Evolutionary conservation across 2,329 filamentous ascomycete species (phyloP), one percentile per base, ranked within the genome.

Genomic region (Westerdykella sp.): DNA sequence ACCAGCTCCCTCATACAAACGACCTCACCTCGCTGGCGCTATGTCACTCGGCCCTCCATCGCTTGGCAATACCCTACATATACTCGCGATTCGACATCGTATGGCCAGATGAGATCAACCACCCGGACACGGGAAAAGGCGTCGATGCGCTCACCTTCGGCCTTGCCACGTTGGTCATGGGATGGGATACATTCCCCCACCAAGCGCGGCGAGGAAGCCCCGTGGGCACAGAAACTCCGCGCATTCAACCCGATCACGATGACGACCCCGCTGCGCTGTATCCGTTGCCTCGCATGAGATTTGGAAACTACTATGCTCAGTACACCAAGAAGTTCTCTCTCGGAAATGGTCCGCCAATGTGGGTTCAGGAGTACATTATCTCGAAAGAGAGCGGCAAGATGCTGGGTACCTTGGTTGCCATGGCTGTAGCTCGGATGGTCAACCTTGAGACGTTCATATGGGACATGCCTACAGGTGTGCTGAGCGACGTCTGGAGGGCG

Each of bases 31-130:
- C 85, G 12, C 75, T 93, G 34, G 85, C 86, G 12, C 73, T 88
- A 46, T 85, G 85, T 35, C 86, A 88, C 68, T 88, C 86, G 12
- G 81, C 83, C 22, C 76, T 94, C 11, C 85, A 93, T 67, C 74
- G 76, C 35, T 76, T 93, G 42, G 80, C 85, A 0, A 81, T 87
- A 18, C 86, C 87, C 14, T 80, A 83, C 55, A 88, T 93, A 51
- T 93, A 93, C 69, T 85, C 84, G 14, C 80, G 85, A 47, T 93
- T 93, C 66, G 87, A 93, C 60, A 93, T 93, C 50, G 84, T 91
- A 34, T 93, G 87, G 87, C 87, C 87, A 0, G 86, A 91, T 57
- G 79, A 79, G 25, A 76, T 78, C 49, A 73, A 77, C 6, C 74
- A 80, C 7, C 72, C 77, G 2, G 80, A 85, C 54, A 81, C 83